Percentiles rank a stretch among this genome's conserved stretches.
phyloP scores from a whole-genome alignment of 2,329 filamentous ascomycete species.

The Neonectria ditissima region DNA sequence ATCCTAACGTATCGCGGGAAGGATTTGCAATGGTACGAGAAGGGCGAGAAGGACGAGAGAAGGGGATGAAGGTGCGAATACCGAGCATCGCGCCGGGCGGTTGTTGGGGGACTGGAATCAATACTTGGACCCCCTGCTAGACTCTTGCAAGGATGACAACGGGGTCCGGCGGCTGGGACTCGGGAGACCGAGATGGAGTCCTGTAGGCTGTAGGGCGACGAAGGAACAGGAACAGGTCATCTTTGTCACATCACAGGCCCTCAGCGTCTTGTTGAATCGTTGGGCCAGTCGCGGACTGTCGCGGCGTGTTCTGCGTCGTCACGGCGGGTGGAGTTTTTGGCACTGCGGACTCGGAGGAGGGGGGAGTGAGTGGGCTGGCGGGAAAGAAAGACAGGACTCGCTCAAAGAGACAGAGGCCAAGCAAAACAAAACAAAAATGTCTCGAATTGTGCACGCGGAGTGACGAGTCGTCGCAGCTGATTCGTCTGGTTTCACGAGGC shows the following conservation, averaged over 20 bases:
- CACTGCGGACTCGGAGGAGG: background rate
- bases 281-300: background rate
- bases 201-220: background rate
- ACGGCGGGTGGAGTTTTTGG: background rate
- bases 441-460: background rate
- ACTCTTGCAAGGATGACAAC: background rate
- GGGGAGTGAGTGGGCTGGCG: background rate
- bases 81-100: background rate
- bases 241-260: background rate
- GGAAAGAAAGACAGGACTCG: background rate
- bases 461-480: background rate
- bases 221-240: background rate
- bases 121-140: background rate
- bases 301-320: background rate
- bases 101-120: background rate
- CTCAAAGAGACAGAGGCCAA: background rate
- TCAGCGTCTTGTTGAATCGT: background rate
- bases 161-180: background rate
- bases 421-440: background rate
- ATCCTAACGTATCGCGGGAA: background rate
- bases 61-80: background rate
- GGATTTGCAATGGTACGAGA: background rate
- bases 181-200: background rate
- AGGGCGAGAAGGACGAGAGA: too few species aligned
- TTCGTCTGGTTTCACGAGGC: conserved; percentile 1